A percentile compares a stretch with the other conserved stretches of the same genome.
Conservation (phyloP, 148 eudicot species). For the Rheum nobile region DNA sequence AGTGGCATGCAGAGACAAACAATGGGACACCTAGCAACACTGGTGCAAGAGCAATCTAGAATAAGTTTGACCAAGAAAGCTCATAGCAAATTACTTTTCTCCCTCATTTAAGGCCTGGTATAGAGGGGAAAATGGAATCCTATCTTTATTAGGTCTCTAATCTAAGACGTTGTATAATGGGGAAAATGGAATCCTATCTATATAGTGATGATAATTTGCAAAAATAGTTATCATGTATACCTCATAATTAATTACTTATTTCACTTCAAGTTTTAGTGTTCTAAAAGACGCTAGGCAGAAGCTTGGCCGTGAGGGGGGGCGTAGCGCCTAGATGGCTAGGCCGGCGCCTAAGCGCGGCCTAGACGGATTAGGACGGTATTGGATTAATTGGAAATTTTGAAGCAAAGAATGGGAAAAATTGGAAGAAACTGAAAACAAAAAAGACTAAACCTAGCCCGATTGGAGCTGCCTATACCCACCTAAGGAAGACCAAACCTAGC, state of each 20-base stretch:
- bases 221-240: too few relatives aligned
- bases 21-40: not conserved
- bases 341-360: not conserved
- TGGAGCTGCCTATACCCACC: too few relatives aligned
- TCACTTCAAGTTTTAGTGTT: too few relatives aligned
- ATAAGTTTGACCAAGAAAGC: not conserved
- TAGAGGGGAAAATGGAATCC: not conserved
- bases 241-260: too few relatives aligned
- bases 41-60: not conserved
- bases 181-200: too few relatives aligned
- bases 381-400: too few relatives aligned
- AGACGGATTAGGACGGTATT: not conserved
- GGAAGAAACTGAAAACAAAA: too few relatives aligned
- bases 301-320: not conserved
- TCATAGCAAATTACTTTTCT: not conserved
- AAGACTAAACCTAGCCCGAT: too few relatives aligned
- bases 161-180: too few relatives aligned
- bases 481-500: too few relatives aligned
- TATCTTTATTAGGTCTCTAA: not conserved
- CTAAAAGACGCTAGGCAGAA: not conserved
- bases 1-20: not conserved
- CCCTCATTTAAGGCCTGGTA: not conserved
- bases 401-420: too few relatives aligned
- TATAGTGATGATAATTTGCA: too few relatives aligned
- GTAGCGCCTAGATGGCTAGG: not conserved